Base-by-base conservation (phyloP, 208 protist species). In the Acanthamoeba healyi region DNA sequence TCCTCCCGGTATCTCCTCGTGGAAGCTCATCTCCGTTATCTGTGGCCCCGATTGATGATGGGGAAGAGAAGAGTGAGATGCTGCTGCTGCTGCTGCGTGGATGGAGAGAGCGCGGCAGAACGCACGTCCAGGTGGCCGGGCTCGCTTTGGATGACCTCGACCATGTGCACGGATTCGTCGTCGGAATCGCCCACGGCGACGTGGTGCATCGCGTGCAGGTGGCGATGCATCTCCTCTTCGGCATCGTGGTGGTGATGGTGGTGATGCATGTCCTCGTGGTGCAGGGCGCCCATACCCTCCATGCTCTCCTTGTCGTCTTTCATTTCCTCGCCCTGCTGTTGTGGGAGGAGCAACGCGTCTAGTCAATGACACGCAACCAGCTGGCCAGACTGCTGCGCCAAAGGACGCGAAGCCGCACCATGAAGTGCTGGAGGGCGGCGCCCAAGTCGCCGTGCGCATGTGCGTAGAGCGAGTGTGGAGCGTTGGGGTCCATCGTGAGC, bases 1-100 rank as follows among this genome's bases (percentile, higher is more conserved):
- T 29, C 15, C 56, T 32, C 7, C 32, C 7, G 63, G 63, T 29
- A 72, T 14, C 7, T 1, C 65, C 4, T 74, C 65, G 65, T 74
- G 65, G 36, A 74, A 74, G 36, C 65, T 74, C 65, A 74, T 74
- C 65, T 74, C 65, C 34, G 65, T 44, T 34, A 74, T 74, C 65
- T 74, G 65, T 6, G 2, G 44, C 44, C 4, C 4, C 4, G 44
- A 49, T 4, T 49, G 7, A 49, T 4, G 12, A 49, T 4, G 12
- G 44, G 56, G 5, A 65, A 22, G 24, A 65, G 24, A 65, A 65
- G 44, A 49, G 12, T 4, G 12, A 49, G 12, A 49, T 15, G 12
- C 4, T 4, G 12, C 7, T 15, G 44, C 12, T 49, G 44, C 44
- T 15, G 44, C 7, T 49, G 44, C n/a, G n/a, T n/a, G n/a, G n/a